Base-by-base conservation (phyloP, 768 basidiomycete genomes). In the Hemileccinum impolitum region DNA sequence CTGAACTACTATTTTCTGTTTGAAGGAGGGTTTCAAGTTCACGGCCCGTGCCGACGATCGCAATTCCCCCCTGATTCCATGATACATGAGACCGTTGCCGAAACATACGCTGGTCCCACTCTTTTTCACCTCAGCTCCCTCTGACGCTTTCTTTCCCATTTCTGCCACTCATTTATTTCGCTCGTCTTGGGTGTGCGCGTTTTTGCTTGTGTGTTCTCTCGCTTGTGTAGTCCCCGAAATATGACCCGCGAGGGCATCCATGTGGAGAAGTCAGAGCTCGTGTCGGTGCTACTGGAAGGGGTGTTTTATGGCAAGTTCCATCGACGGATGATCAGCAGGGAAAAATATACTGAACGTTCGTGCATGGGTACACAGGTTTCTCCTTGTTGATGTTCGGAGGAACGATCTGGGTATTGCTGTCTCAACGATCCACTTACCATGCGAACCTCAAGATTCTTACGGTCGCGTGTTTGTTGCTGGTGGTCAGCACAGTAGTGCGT, bases 341-440 rank as follows among this genome's bases (percentile, higher is more conserved):
- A 12, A 18, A 45, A 30, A 37, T 0, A 19, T 10, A 23, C 28
- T 50, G 26, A 51, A 2, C 2, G 6, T 13, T 37, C 17, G 17
- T 36, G 18, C 14, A 11, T 11, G 25, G 5, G 3, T 1, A 1
- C 18, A 18, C 26, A 71, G 70, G 70, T 0, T 68, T 70, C 50
- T 71, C 69, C 3, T 30, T 70, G 18, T 48, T 71, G 30, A 71
- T 71, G 70, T 71, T 69, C 51, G 59, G 60, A 5, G 59, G 53
- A 8, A 66, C 69, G 1, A 35, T 70, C 10, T 67, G 63, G 57
- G 56, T 47, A 1, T 37, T 70, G 14, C 34, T 50, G 8, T 45
- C 38, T 19, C 47, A 50, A 15, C 53, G 36, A 6, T 25, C 42
- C 15, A 44, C 43, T 12, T n/a, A 25, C 10, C 37, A 42, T 12